Evolutionary conservation across 306 rosid genomes (phyloP), one percentile per base, ranked within the genome.

Genomic region (Biancaea sappan): DNA sequence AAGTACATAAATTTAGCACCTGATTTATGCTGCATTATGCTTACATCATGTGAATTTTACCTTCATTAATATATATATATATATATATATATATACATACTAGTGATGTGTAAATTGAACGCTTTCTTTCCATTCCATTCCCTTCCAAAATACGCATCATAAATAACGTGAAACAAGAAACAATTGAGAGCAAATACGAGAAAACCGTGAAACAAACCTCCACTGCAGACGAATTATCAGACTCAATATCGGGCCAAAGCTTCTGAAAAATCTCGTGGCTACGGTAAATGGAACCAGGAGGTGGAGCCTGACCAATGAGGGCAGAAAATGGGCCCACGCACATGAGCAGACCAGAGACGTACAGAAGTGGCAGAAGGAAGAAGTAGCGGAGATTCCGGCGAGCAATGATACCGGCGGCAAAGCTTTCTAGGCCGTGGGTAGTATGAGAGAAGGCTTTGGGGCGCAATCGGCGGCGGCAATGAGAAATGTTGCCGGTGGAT

Each of bases 211-310:
- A 57, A 43, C 72, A 47, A 56, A 92, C 99, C 98, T 92, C 85
- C 68, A 87, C 67, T 15, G 82, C 83, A 7, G 98, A 84, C 5
- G 98, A 92, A 86, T 94, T 90, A 73, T 95, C 96, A 22, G 80
- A 68, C 40, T 82, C 75, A 56, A 95, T 87, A 22, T 87, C 81
- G 25, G 61, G 83, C 89, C 89, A 88, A 52, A 92, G 92, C 62
- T 81, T 76, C 66, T 66, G 80, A 58, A 88, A 92, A 79, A 82
- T 71, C 72, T 77, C 80, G 73, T 87, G 96, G 65, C 96, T 90
- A 16, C 93, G 96, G 40, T 95, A 95, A 9, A 87, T 77, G 3
- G 96, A 88, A 12, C 99, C 97, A n/a, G 98, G 98, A 82, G 85
- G 84, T 47, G 88, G 74, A n/a, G 89, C 48, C 25, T 70, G 85